Percentiles rank a stretch among this genome's conserved stretches.
Evolutionary conservation across 1,284 basidiomycete species (phyloP).

Genomic region (Hymenochaete sp.): DNA sequence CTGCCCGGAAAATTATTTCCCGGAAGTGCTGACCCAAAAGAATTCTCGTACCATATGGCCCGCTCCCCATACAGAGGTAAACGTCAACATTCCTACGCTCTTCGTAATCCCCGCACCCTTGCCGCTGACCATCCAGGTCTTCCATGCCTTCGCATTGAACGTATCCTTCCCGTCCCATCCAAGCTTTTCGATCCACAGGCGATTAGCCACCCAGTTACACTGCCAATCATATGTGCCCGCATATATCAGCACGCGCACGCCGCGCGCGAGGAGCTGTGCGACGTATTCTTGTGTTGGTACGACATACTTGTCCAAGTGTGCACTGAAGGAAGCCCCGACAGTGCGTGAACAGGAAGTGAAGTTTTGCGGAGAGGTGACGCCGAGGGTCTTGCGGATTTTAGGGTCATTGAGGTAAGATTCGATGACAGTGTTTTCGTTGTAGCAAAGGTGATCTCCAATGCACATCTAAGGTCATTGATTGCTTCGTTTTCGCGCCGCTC

Average conservation of each 20-base stretch:
- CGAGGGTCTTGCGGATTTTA: conserved; percentile 45
- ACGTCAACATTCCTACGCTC: conserved; percentile 50
- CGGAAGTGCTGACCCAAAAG: neutral
- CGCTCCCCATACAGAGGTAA: conserved; percentile 54
- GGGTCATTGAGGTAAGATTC: conserved; percentile 49
- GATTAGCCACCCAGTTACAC: conserved; percentile 73
- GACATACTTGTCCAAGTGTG: conserved; percentile 52
- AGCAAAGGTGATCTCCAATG: conserved; percentile 45
- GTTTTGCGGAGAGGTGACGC: conserved; percentile 44
- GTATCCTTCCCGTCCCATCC: conserved; percentile 55
- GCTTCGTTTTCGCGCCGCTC: conserved; percentile 3
- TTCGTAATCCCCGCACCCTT: conserved; percentile 40
- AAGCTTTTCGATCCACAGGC: conserved; percentile 65
- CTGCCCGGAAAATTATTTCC: conserved; percentile 26
- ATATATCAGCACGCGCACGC: conserved; percentile 64
- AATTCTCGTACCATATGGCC: conserved; percentile 61
- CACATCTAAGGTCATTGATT: conserved; percentile 33
- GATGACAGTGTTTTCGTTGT: conserved; percentile 43
- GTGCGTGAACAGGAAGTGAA: conserved; percentile 48
- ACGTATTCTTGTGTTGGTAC: conserved; percentile 59
- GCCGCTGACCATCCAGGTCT: conserved; percentile 44
- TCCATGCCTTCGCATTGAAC: conserved; percentile 44
- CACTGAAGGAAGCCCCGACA: conserved; percentile 42
- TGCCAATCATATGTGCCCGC: conserved; percentile 76
- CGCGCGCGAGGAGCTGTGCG: conserved; percentile 62